These are phyloP conservation scores for Yamadazyma paraphyllophila DNA, from an alignment of 805 yeast genomes.

Conservation along the genomic window DNA sequence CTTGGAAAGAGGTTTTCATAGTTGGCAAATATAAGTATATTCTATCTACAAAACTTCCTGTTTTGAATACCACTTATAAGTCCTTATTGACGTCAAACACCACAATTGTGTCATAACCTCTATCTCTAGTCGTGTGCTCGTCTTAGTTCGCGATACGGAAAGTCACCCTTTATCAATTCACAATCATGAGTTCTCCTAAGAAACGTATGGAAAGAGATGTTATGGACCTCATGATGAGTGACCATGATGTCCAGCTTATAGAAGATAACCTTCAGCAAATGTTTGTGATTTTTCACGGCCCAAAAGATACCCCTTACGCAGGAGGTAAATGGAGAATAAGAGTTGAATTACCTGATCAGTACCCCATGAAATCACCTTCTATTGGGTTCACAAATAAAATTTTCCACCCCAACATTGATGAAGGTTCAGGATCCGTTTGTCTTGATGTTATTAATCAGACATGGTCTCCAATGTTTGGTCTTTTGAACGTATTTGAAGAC, in stretches of 20 bases:
- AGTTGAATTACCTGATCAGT: conserved; percentile 92
- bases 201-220: conserved; percentile 92
- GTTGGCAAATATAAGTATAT: not conserved
- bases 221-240: conserved; percentile 94
- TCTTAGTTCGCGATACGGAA: not conserved
- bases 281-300: conserved; percentile 82
- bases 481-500: conserved; percentile 85
- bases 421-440: conserved; percentile 86
- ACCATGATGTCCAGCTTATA: conserved; percentile 79
- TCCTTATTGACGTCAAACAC: not conserved
- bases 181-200: conserved; percentile 54
- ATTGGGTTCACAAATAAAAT: conserved; percentile 91
- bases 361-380: conserved; percentile 94
- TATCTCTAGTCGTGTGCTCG: conserved; percentile 1
- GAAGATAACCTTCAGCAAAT: conserved; percentile 82
- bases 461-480: conserved; percentile 97
- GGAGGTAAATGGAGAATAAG: conserved; percentile 88
- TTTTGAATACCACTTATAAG: not conserved
- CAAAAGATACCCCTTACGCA: conserved; percentile 76
- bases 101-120: not conserved
- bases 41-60: not conserved
- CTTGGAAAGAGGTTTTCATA: not conserved
- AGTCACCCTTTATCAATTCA: not conserved
- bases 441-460: conserved; percentile 95
- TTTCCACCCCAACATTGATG: conserved; percentile 94